phyloP scores from a whole-genome alignment of 768 basidiomycete species.

The Neoboletus magnificus region DNA sequence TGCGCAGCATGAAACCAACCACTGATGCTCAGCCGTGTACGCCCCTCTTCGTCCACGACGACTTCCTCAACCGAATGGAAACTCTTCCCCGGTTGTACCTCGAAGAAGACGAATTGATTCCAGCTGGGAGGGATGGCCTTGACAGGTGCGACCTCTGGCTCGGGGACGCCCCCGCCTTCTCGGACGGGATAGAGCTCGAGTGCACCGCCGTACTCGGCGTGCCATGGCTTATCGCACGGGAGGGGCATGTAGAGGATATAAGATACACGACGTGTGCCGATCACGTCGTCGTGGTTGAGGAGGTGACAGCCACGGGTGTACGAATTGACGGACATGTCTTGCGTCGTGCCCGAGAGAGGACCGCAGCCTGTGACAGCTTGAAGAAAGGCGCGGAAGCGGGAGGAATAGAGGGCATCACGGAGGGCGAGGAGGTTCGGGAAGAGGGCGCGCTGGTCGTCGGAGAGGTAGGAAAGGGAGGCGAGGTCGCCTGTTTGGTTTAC shows the following conservation, averaged over 20 bases:
- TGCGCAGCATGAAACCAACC: conserved; percentile 97
- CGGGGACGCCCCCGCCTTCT: conserved; percentile 53
- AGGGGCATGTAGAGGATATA: conserved; percentile 97
- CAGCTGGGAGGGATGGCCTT: conserved; percentile 76
- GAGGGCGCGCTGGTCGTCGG: conserved; percentile 69
- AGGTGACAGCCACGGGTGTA: conserved; percentile 92
- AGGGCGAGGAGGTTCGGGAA: conserved; percentile 79
- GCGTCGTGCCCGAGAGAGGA: conserved; percentile 84
- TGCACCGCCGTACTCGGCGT: conserved; percentile 88
- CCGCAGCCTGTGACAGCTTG: conserved; percentile 89
- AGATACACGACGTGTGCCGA: conserved; percentile 88
- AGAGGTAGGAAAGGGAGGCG: conserved; percentile 86
- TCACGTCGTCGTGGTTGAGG: conserved; percentile 98
- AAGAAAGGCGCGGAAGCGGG: conserved; percentile 76
- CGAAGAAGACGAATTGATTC: conserved; percentile 87
- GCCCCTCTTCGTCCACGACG: conserved; percentile 69
- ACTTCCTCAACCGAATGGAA: conserved; percentile 98
- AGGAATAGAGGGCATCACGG: conserved; percentile 89
- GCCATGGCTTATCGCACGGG: conserved; percentile 72
- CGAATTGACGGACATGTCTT: conserved; percentile 93
- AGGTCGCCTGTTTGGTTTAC: conserved; percentile 97
- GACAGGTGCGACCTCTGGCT: conserved; percentile 62
- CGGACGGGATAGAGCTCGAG: conserved; percentile 87
- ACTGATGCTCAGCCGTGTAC: conserved; percentile 81
- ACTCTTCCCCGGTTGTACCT: conserved; percentile 92